Evolutionary conservation across 1,139 yeast genomes (phyloP).

Genomic region (Diutina catenulata): DNA sequence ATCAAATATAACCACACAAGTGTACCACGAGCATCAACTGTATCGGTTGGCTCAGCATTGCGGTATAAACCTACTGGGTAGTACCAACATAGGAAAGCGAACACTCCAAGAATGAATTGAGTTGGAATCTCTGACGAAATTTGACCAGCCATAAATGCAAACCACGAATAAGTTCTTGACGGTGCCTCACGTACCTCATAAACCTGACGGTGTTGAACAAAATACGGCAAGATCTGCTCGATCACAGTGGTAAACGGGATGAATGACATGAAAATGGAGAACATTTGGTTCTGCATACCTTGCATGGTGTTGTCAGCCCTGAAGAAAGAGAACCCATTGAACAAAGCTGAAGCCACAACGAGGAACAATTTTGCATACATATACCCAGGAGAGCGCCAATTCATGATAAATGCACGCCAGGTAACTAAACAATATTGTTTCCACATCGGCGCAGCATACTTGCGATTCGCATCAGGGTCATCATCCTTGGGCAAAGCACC

Average conservation of each 20-base stretch:
- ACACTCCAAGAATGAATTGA: constrained; percentile 52
- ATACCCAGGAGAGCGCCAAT: constrained; percentile 69
- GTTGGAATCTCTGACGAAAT: constrained; percentile 67
- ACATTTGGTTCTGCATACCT: constrained; percentile 59
- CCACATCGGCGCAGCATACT: constrained; percentile 34
- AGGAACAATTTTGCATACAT: constrained; percentile 56
- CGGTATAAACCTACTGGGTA: constrained; percentile 65
- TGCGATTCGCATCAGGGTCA: constrained; percentile 20
- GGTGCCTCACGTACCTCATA: constrained; percentile 8
- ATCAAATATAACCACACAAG: constrained; percentile 48
- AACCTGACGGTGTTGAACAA: constrained; percentile 6
- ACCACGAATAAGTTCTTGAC: constrained; percentile 7
- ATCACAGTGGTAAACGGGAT: constrained; percentile 23
- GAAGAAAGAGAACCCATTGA: constrained; percentile 68
- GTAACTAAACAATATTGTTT: constrained; percentile 43
- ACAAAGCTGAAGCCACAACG: constrained; percentile 38
- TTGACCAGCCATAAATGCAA: constrained; percentile 37
- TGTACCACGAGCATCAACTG: constrained; percentile 39
- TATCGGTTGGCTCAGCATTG: constrained; percentile 32
- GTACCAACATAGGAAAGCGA: constrained; percentile 66
- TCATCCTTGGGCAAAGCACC: constrained; percentile 16
- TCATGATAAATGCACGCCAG: constrained; percentile 45
- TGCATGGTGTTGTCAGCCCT: constrained; percentile 50
- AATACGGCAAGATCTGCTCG: constrained; percentile 7
- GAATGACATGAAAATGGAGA: constrained; percentile 36